Evolutionary conservation across 2,329 filamentous ascomycete species (phyloP).

Genomic region (Cladosporium halotolerans): DNA sequence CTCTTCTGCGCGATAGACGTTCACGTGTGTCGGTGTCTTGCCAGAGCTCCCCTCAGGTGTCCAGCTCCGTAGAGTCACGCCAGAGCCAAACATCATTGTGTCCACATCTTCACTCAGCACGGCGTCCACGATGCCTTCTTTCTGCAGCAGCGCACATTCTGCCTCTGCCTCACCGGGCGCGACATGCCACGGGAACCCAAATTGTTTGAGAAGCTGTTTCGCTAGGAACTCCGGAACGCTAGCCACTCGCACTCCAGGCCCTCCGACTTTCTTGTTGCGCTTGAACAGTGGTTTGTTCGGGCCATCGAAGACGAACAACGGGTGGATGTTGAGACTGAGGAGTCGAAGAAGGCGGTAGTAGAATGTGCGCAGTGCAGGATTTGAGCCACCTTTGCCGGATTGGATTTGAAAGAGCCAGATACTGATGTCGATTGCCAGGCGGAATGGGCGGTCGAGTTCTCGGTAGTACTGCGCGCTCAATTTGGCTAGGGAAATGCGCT

Average conservation of each 20-base stretch:
- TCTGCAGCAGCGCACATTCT: slow-evolving; percentile 83
- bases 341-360: slow-evolving; percentile 85
- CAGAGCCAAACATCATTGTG: slow-evolving; percentile 93
- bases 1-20: slow-evolving; percentile 63
- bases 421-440: slow-evolving; percentile 86
- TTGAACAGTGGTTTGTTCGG: slow-evolving; percentile 81
- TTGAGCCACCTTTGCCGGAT: slow-evolving; percentile 74
- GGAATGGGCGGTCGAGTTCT: slow-evolving; percentile 62
- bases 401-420: slow-evolving; percentile 98
- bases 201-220: slow-evolving; percentile 75
- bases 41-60: slow-evolving; percentile 59
- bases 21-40: slow-evolving; percentile 76
- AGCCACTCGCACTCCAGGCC: slow-evolving; percentile 57
- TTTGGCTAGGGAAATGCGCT: slow-evolving; percentile 73
- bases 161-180: slow-evolving; percentile 95
- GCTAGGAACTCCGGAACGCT: slow-evolving; percentile 66
- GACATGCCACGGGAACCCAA: slow-evolving; percentile 76
- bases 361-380: slow-evolving; percentile 82
- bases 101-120: slow-evolving; percentile 96
- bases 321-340: slow-evolving; percentile 69
- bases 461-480: slow-evolving; percentile 74
- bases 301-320: slow-evolving; percentile 87
- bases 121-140: slow-evolving; percentile 77
- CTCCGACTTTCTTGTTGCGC: slow-evolving; percentile 64
- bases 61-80: slow-evolving; percentile 73